A percentile compares a stretch with the other conserved stretches of the same genome.
These are phyloP conservation scores for Hyphopichia fennica DNA, from an alignment of 1,139 yeast genomes.

Conservation along the genomic window DNA sequence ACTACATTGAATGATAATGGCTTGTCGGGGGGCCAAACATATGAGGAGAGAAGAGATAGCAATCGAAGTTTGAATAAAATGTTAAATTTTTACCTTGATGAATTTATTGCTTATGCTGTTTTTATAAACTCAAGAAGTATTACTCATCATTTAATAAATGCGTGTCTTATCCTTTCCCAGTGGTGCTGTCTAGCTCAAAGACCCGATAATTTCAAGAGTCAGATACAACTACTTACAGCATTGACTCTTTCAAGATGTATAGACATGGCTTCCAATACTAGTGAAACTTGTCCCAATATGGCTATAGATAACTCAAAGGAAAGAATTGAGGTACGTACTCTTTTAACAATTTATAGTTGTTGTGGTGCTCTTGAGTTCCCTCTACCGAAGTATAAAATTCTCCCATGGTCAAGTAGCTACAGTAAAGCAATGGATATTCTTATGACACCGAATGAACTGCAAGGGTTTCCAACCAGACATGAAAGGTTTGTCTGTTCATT, in stretches of 20 bases:
- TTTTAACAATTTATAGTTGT: constrained; percentile 47
- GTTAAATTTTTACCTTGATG: constrained; percentile 45
- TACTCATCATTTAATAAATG: constrained; percentile 39
- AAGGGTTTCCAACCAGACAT: constrained; percentile 24
- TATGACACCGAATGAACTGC: constrained; percentile 12
- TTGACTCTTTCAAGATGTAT: constrained; percentile 47
- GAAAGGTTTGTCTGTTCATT: constrained; percentile 42
- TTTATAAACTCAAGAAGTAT: constrained; percentile 44
- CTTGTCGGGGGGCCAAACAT: constrained; percentile 4
- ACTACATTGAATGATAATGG: constrained; percentile 47
- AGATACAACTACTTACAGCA: constrained; percentile 47
- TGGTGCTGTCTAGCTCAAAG: constrained; percentile 54
- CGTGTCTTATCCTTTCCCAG: constrained; percentile 45
- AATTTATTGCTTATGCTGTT: constrained; percentile 44
- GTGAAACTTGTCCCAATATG: constrained; percentile 5
- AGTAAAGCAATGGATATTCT: constrained; percentile 34
- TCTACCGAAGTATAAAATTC: constrained; percentile 49
- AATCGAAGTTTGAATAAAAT: constrained; percentile 36
- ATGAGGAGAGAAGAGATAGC: neutral
- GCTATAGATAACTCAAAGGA: constrained; percentile 29
- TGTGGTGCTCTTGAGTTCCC: constrained; percentile 53
- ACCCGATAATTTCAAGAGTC: constrained; percentile 53
- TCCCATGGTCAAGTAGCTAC: constrained; percentile 47
- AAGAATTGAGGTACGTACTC: constrained; percentile 40
- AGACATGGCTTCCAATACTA: constrained; percentile 26